Conservation (phyloP, 2,329 filamentous ascomycete species). For the Talaromyces sp. region DNA sequence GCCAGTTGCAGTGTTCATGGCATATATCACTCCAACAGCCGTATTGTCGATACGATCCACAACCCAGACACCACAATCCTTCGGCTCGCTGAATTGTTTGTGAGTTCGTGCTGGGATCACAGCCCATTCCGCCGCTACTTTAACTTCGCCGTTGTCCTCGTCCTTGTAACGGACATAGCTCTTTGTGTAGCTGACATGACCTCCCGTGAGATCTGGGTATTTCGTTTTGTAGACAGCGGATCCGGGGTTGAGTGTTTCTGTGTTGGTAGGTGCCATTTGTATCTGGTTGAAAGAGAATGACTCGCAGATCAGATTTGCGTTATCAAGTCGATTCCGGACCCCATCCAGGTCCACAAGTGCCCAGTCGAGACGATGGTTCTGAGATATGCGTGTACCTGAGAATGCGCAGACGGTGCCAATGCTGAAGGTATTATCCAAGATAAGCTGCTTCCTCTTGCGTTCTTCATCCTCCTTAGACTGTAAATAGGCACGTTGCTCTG, state of each 20-base stretch:
- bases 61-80: constrained; percentile 14
- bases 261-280: neutral
- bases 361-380: constrained; percentile 16
- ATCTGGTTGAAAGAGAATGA: neutral
- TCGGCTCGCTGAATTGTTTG: neutral
- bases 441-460: neutral
- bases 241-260: neutral
- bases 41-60: neutral
- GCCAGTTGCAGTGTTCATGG: neutral
- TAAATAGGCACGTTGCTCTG: neutral
- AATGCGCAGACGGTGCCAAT: constrained; percentile 1
- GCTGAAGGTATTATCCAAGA: neutral
- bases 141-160: neutral
- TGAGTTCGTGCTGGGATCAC: neutral
- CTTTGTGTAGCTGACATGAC: constrained; percentile 2
- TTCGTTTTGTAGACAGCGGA: constrained; percentile 4
- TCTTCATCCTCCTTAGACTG: neutral
- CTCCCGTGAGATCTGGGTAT: neutral
- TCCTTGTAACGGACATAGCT: constrained; percentile 13
- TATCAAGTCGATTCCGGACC: neutral
- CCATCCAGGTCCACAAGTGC: neutral
- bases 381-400: neutral
- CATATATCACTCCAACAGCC: constrained; percentile 3
- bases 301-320: neutral
- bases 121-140: neutral